Base-by-base conservation (phyloP, 495 filamentous ascomycete genomes). In the Aspergillus biplanus region DNA sequence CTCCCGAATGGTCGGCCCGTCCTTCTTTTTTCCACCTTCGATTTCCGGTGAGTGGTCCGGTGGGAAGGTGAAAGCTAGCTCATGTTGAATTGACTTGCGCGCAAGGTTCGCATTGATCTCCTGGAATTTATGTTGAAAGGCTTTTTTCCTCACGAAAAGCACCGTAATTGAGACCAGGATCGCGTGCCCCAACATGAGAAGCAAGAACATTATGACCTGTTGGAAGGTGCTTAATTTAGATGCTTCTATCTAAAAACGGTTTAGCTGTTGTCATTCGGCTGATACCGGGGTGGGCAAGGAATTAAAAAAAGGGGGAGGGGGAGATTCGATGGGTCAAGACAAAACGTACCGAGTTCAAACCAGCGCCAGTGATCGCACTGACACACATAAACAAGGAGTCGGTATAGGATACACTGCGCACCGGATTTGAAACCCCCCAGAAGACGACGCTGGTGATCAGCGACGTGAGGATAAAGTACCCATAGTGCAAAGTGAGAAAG, bases 341-440 rank as follows among this genome's bases (percentile, higher is more conserved):
- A 34, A 31, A 7, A 71, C 85, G 74, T 72, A 88, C 83, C 27
- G 86, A 90, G 61, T 91, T 92, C 35, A 93, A 76, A 0, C 90
- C 90, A 35, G 92, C 89, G 56, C 87, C 82, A 15, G 91, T 93
- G 85, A 95, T 94, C 31, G 92, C 91, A 64, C 86, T 90, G 47
- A 90, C 85, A 49, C 85, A 84, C 42, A 96, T 72, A 69, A 94
- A 97, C 11, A 96, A 76, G 12, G 87, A 83, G 71, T 96, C 90
- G 7, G 84, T 83, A 75, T 92, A 96, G 54, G 80, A 79, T 63
- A 96, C 83, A 62, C 82, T 89, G 42, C 78, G 71, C 48, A 77
- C 72, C 16, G 87, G 87, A 5, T 79, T 85, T 2, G 89, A 88
- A 4, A 85, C 83, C 46, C 83, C 83, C 83, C 87, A 95, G 74